These are phyloP conservation scores for Ophiocordyceps camponoti-floridani DNA, from an alignment of 2,329 filamentous ascomycete species.

Conservation along the genomic window DNA sequence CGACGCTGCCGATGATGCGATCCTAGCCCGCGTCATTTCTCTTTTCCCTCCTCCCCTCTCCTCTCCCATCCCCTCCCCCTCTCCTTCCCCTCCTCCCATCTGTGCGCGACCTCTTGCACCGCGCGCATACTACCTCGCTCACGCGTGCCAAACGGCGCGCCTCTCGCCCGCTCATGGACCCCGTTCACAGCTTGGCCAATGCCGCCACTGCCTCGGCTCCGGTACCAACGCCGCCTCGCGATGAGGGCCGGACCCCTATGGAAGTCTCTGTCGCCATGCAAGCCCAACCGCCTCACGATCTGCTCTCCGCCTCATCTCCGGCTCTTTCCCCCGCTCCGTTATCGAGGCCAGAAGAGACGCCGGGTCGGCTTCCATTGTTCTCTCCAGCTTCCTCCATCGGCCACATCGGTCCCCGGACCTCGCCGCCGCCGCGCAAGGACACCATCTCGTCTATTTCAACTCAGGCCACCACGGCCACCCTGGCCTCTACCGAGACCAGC, in stretches of 20 bases:
- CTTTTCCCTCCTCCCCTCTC: not conserved
- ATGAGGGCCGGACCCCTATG: not conserved
- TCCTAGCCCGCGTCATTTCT: not conserved
- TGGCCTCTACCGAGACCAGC: constrained; percentile 26
- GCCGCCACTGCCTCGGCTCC: constrained; percentile 6
- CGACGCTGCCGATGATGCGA: not conserved
- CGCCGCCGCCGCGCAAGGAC: constrained; percentile 24
- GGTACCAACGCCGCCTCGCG: not conserved
- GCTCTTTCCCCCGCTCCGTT: constrained; percentile 7
- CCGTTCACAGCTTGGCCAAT: constrained; percentile 19
- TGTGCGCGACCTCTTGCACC: constrained; percentile 1
- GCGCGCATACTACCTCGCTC: not conserved
- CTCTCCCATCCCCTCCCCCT: not conserved
- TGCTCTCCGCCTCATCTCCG: constrained; percentile 8
- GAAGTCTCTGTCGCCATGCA: constrained; percentile 2
- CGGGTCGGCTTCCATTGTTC: constrained; percentile 3
- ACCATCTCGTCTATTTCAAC: constrained; percentile 36
- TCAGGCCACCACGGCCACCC: constrained; percentile 24
- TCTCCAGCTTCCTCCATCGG: constrained; percentile 3
- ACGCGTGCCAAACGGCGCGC: not conserved
- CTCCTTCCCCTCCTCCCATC: constrained; percentile 1
- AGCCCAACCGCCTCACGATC: constrained; percentile 3
- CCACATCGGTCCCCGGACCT: constrained; percentile 8
- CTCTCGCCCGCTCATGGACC: constrained; percentile 15
- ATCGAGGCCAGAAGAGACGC: constrained; percentile 2